A percentile compares a stretch with the other conserved stretches of the same genome.
These are phyloP conservation scores for Verticillium albo-atrum DNA, from an alignment of 2,329 filamentous ascomycete genomes.

Conservation along the genomic window DNA sequence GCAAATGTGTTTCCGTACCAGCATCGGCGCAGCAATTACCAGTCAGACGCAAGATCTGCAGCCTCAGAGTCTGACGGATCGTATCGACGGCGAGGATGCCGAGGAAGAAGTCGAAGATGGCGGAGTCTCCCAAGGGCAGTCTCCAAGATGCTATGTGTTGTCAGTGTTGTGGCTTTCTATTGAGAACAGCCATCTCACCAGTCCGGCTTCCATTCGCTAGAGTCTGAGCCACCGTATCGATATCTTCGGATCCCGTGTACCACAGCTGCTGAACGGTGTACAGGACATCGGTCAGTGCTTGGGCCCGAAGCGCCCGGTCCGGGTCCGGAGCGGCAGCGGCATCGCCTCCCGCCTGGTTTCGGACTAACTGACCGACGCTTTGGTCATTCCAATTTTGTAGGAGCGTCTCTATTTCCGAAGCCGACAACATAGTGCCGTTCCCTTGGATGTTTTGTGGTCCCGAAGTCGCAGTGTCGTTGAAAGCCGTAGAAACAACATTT, in stretches of 20 bases:
- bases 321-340: not conserved
- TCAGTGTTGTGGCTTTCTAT: not conserved
- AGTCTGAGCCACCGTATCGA: constrained; percentile 45
- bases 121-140: constrained; percentile 51
- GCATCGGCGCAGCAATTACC: constrained; percentile 62
- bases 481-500: not conserved
- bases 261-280: constrained; percentile 33
- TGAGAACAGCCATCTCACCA: constrained; percentile 34
- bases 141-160: constrained; percentile 47
- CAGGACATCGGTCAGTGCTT: constrained; percentile 25
- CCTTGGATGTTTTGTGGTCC: not conserved
- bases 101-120: constrained; percentile 53
- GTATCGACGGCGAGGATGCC: constrained; percentile 34
- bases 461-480: not conserved
- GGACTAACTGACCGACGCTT: not conserved
- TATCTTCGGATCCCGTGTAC: constrained; percentile 30
- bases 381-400: not conserved
- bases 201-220: constrained; percentile 52
- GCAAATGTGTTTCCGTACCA: constrained; percentile 24
- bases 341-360: not conserved
- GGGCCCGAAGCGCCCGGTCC: not conserved
- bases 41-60: constrained; percentile 52
- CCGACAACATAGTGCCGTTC: not conserved
- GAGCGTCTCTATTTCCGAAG: not conserved
- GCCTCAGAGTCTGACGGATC: constrained; percentile 37